Conservation (phyloP, 176 grass and related monocot species). For the Triticum aestivum region IWGSC_CS_RefSeq_v2.1 NC_057798.1:320100571-320101070, state of each 20-base stretch:
- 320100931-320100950: not conserved
- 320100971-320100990: not conserved
- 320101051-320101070: not conserved
- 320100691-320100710: conserved; percentile 94
- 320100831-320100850: not conserved
- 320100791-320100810: not conserved
- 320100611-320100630: conserved; percentile 29
- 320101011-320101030: not conserved
- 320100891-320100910: not conserved
- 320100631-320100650: conserved; percentile 85
- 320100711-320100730: conserved; percentile 75
- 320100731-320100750: conserved; percentile 84
- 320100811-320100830: conserved; percentile 4
- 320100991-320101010: not conserved
- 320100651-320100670: conserved; percentile 87
- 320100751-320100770: conserved; percentile 63
- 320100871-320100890: conserved; percentile 22
- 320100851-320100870: conserved; percentile 22
- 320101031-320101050: not conserved
- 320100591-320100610: conserved; percentile 19
- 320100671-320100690: conserved; percentile 80
- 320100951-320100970: conserved; percentile 1
- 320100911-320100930: not conserved
- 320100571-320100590: not conserved
- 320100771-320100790: conserved; percentile 33